Evolutionary conservation across 148 eudicot genomes (phyloP), one percentile per base, ranked within the genome.

Genomic region (Polygonum maritimum): DNA sequence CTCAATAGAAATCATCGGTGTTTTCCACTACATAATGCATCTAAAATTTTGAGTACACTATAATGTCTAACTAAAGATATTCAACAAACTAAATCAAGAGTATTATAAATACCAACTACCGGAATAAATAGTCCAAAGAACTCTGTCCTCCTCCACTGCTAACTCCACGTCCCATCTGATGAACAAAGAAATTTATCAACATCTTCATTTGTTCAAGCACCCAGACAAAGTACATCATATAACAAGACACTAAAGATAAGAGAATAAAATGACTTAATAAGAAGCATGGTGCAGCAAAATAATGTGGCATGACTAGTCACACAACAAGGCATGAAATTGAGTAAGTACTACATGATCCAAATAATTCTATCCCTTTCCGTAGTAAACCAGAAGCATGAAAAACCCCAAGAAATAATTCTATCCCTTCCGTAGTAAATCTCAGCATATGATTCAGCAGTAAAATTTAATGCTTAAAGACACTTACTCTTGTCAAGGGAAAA

Each of bases 91-190:
- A n/a, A n/a, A n/a, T n/a, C n/a, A n/a, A n/a, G n/a, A n/a, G n/a
- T n/a, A n/a, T n/a, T n/a, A n/a, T n/a, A n/a, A n/a, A n/a, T n/a
- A n/a, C n/a, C n/a, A n/a, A n/a, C n/a, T n/a, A n/a, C n/a, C n/a
- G n/a, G n/a, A 84, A 84, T 41, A 84, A 82, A 78, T 84, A 84
- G 74, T 81, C 88, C 48, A 89, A 74, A 55, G 92, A 89, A 78
- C 92, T 89, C 79, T 87, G 87, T 54, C 92, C 92, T 2, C 92
- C 92, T 48, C 92, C 92, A 31, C 82, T 78, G 83, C 92, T 89
- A n/a, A 85, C 88, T 75, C 92, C 92, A 81, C 92, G 90, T 74
- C 87, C 85, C 92, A 88, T 76, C 21, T 49, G 71, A 5, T 75
- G 67, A 49, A 5, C 9, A 3, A 26, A 13, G 13, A 41, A 41